Conservation (phyloP, 805 yeast genomes). For the Lachancea lanzarotensis region DNA sequence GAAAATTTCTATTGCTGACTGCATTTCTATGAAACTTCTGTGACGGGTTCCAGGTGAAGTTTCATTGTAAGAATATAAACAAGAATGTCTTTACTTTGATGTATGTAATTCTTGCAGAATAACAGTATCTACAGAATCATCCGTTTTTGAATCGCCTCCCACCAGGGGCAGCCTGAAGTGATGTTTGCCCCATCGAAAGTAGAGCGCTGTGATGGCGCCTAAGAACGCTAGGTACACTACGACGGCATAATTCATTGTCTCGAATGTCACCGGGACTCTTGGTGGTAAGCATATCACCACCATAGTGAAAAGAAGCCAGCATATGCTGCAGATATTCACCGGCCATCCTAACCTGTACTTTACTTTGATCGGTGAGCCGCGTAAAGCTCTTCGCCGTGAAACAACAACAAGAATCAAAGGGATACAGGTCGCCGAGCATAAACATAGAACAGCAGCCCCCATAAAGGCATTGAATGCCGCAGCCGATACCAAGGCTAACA, state of each 20-base stretch:
- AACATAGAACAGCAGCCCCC: constrained; percentile 72
- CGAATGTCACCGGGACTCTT: constrained; percentile 44
- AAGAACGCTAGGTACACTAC: constrained; percentile 49
- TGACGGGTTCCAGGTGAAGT: neutral
- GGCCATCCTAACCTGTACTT: constrained; percentile 56
- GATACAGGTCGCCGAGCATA: constrained; percentile 69
- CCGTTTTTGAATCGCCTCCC: constrained; percentile 17
- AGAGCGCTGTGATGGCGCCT: constrained; percentile 43
- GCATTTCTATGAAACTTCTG: no score
- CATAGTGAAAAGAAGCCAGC: constrained; percentile 55
- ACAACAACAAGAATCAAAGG: constrained; percentile 62
- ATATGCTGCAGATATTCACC: constrained; percentile 49
- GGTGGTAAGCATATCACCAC: constrained; percentile 68
- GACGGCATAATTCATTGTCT: constrained; percentile 48
- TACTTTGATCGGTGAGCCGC: constrained; percentile 63
- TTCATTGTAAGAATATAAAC: neutral
- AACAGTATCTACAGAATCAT: neutral
- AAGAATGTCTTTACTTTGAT: neutral
- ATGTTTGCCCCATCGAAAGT: constrained; percentile 53
- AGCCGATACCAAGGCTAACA: constrained; percentile 59
- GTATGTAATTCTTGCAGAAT: neutral
- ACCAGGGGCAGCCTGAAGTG: constrained; percentile 58
- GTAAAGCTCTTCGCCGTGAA: constrained; percentile 52
- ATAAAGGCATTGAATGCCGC: constrained; percentile 79
- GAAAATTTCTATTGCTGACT: no score